Conservation (phyloP, 164 flowering plant genomes). For the Vitis riparia region DNA sequence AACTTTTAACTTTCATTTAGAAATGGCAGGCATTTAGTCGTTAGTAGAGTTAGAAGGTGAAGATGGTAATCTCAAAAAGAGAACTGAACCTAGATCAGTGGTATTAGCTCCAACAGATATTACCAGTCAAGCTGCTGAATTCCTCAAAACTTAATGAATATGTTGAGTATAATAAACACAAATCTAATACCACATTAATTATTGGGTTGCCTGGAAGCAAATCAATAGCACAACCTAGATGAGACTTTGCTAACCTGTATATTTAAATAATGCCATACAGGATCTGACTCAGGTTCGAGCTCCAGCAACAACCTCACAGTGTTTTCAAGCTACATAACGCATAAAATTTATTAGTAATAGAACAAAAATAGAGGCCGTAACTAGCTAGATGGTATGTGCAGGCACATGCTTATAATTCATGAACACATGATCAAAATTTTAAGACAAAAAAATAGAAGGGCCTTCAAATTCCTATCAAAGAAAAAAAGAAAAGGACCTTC, state of each 20-base stretch:
- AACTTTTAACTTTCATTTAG: neutral
- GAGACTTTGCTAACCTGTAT: slow-evolving; percentile 69
- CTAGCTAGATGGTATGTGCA: neutral
- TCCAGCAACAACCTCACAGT: slow-evolving; percentile 92
- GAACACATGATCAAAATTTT: no score
- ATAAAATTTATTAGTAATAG: neutral
- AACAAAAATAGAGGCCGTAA: neutral
- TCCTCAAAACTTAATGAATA: neutral
- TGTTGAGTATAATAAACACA: neutral
- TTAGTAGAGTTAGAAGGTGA: neutral
- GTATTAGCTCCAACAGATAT: neutral
- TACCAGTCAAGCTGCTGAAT: neutral
- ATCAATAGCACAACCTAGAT: neutral
- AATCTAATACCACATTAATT: neutral
- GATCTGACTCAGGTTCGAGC: slow-evolving; percentile 98
- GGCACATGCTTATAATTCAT: no score
- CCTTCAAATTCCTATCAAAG: no score
- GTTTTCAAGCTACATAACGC: slow-evolving; percentile 77
- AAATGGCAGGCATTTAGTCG: neutral
- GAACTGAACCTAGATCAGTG: neutral
- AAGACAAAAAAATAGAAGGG: no score
- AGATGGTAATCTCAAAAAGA: neutral
- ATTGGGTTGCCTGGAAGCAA: neutral
- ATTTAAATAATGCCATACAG: slow-evolving; percentile 95
- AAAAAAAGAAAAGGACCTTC: neutral